A percentile compares a stretch with the other conserved stretches of the same genome.
These are phyloP conservation scores for Verticillium dahliae DNA, from an alignment of 2,329 filamentous ascomycete genomes.

Conservation along the genomic window DNA sequence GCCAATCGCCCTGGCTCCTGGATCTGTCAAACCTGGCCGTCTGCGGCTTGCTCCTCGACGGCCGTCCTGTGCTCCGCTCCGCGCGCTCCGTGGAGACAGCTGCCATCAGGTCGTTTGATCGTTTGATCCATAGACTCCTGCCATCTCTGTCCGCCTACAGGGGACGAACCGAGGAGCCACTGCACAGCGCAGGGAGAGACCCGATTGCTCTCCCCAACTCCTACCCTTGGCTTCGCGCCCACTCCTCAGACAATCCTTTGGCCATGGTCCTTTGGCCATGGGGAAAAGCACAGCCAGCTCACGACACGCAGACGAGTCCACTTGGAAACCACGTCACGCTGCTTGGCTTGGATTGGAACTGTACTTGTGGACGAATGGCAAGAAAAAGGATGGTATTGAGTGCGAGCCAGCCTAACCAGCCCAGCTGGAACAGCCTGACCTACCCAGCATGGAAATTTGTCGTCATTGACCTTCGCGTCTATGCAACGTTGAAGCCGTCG, in stretches of 20 bases:
- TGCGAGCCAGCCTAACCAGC: background rate
- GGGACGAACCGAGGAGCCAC: background rate
- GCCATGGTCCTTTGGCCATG: background rate
- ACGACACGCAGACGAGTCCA: background rate
- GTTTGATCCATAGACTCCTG: background rate
- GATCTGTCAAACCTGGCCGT: conserved; percentile 2
- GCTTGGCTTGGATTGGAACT: background rate
- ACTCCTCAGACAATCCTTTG: background rate
- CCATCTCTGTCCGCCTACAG: background rate
- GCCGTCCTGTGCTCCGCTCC: background rate
- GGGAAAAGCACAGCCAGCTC: background rate
- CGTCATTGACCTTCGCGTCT: background rate
- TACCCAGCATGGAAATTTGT: background rate
- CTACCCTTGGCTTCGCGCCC: background rate
- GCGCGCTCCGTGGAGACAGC: background rate
- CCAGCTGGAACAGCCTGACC: background rate
- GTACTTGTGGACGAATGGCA: background rate
- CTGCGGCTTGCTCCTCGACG: background rate
- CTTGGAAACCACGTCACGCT: background rate
- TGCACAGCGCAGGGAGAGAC: background rate
- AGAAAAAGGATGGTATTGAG: background rate
- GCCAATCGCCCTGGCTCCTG: conserved; percentile 1
- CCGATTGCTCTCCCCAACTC: background rate
- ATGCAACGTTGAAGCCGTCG: background rate
- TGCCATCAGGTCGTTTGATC: too few relatives aligned